phyloP scores from a whole-genome alignment of 2,329 filamentous ascomycete genomes.

The Ophiosphaerella korrae region DNA sequence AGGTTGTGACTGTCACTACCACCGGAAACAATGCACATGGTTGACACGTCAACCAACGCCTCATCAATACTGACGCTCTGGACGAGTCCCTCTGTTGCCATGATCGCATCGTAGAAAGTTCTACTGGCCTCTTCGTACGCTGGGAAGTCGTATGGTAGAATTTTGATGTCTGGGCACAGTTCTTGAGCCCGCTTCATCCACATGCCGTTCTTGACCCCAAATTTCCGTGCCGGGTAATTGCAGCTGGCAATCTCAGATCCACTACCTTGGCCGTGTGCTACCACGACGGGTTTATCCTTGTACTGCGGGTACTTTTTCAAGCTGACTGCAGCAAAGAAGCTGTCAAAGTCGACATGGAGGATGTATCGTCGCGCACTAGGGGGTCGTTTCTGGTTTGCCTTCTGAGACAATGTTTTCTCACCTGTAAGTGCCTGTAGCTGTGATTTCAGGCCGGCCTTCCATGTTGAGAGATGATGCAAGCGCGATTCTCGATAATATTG shows the following conservation, averaged over 20 bases:
- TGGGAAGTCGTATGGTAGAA: constrained; percentile 94
- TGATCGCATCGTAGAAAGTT: constrained; percentile 83
- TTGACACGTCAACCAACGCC: constrained; percentile 83
- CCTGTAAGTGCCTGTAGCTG: constrained; percentile 80
- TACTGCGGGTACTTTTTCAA: constrained; percentile 77
- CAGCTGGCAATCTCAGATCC: constrained; percentile 97
- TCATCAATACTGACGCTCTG: constrained; percentile 98
- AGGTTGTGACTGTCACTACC: constrained; percentile 69
- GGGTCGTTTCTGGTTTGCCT: constrained; percentile 57
- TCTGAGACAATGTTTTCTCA: constrained; percentile 65
- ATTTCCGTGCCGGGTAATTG: constrained; percentile 87
- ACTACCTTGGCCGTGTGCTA: constrained; percentile 83
- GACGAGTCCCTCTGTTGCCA: constrained; percentile 79
- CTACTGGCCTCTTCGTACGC: constrained; percentile 91
- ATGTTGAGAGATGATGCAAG: constrained; percentile 90
- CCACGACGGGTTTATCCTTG: constrained; percentile 78
- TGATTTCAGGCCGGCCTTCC: constrained; percentile 94
- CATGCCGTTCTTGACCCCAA: constrained; percentile 96
- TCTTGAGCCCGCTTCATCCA: constrained; percentile 95
- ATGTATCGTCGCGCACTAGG: constrained; percentile 77
- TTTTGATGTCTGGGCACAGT: constrained; percentile 81
- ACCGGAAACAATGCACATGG: constrained; percentile 67
- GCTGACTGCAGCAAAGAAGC: constrained; percentile 96
- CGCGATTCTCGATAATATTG: constrained; percentile 96
- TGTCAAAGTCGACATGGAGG: constrained; percentile 96